Evolutionary conservation across 2,329 filamentous ascomycete species (phyloP), one percentile per base, ranked within the genome.

Genomic region (Penicillium sp.): DNA sequence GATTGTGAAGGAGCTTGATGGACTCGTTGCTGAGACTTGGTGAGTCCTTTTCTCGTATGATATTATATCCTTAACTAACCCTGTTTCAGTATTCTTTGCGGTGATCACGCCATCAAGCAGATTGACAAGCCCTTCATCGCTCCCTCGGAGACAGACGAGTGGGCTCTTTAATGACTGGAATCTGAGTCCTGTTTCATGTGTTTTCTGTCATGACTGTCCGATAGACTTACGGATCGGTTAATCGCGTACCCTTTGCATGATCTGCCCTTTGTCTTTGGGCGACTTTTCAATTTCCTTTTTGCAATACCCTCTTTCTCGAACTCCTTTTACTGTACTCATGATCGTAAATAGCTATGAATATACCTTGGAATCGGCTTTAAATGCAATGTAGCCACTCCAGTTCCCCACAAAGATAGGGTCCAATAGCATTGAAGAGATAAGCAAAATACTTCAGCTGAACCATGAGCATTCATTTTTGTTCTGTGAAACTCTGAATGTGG

Each of bases 61-160:
- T 5, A 49, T 29, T 10, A 4, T 43, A 31, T 45, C 14, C 31
- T 35, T 39, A 57, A 42, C 61, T 72, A 69, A 72, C 66, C 42
- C 14, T 46, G 25, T 21, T 47, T 27, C 65, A 95, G 93, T 80
- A 92, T 98, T 54, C 79, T 99, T 21, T 99, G 95, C 75, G 93
- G 92, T 71, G 95, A 99, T 63, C 86, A 96, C 77, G 95, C 93
- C 3, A 96, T 99, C 70, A 96, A 93, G 79, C 85, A 90, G 69
- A 91, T 99, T 57, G 92, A 97, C 67, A 92, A 96, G 78, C 93
- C 95, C 1, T 98, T 99, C 71, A 85, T 98, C 55, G 85, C 83
- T 35, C 78, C 83, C 4, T 82, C 83, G 23, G 93, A 97, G 68
- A 84, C 93, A 62, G 85, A 88, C 55, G 92, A 96, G 69, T 99